A percentile compares a stretch with the other conserved stretches of the same genome.
Evolutionary conservation across 2,329 filamentous ascomycete genomes (phyloP).

Genomic region (Coniochaeta ligniaria): DNA sequence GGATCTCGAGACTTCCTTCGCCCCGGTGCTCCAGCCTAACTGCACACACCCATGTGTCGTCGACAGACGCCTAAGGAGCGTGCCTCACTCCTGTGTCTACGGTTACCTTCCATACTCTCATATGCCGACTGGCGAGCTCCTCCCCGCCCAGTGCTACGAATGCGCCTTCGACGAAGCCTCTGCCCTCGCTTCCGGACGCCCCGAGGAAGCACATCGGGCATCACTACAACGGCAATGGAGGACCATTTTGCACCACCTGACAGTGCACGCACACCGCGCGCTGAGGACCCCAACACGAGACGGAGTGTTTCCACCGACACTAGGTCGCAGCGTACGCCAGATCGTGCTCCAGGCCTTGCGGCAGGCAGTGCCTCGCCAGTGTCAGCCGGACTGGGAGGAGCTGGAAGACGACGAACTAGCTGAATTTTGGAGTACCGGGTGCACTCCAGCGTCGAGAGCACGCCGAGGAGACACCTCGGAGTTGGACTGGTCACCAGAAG

Average conservation of each 20-base stretch:
- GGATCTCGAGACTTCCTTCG: not conserved
- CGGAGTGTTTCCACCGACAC: too few relatives aligned
- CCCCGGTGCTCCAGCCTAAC: not conserved
- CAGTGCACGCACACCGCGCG: not conserved
- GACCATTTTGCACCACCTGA: not conserved
- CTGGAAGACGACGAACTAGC: not conserved
- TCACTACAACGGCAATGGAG: not conserved
- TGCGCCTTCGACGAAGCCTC: not conserved
- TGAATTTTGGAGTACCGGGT: not conserved
- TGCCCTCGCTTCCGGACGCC: not conserved
- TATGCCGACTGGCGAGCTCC: not conserved
- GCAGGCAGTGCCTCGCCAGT: not conserved
- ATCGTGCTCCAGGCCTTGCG: not conserved
- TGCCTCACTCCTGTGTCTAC: not conserved
- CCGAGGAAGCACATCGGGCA: not conserved
- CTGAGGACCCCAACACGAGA: too few relatives aligned
- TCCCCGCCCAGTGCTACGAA: not conserved
- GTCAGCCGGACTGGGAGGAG: not conserved
- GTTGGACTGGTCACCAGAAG: too few relatives aligned
- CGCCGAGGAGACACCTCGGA: not conserved
- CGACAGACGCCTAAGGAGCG: not conserved
- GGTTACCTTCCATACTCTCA: not conserved
- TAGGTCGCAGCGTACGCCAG: not conserved
- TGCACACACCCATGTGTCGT: not conserved
- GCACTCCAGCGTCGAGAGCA: not conserved